These are phyloP conservation scores for Hylodesmum podocarpum DNA, from an alignment of 306 rosid species.

Conservation along the genomic window DNA sequence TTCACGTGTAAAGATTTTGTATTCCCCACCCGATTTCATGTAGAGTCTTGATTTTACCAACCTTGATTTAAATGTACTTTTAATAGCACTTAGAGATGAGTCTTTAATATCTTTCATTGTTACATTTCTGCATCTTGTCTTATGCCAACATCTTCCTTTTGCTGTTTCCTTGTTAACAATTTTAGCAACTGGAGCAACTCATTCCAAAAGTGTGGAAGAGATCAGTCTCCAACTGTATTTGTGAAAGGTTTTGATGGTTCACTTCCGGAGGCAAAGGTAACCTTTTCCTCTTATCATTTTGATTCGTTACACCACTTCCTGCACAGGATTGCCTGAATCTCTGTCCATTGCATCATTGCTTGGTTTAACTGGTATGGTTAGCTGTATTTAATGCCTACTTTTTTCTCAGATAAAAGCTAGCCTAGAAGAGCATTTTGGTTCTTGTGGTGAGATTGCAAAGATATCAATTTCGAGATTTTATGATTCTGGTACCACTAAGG, in stretches of 20 bases:
- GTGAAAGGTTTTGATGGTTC: slow-evolving; percentile 60
- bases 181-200: slow-evolving; percentile 47
- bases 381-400: neutral
- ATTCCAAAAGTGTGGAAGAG: slow-evolving; percentile 47
- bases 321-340: neutral
- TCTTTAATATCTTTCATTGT: neutral
- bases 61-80: slow-evolving; percentile 12
- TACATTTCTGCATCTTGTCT: slow-evolving; percentile 3
- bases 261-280: slow-evolving; percentile 61
- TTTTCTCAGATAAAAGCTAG: slow-evolving; percentile 51
- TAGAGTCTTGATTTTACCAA: too few species aligned
- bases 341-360: neutral
- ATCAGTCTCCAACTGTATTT: slow-evolving; percentile 40
- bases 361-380: neutral
- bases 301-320: slow-evolving; percentile 2
- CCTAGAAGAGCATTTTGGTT: slow-evolving; percentile 52
- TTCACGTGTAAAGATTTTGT: too few species aligned
- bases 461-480: slow-evolving; percentile 56
- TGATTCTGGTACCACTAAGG: slow-evolving; percentile 51
- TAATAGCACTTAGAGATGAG: neutral
- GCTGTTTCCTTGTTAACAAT: neutral
- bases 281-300: neutral
- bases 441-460: slow-evolving; percentile 69
- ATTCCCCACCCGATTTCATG: too few species aligned
- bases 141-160: neutral